Percentiles rank a stretch among this genome's conserved stretches.
These are phyloP conservation scores for Termitomyces sp. DNA, from an alignment of 768 basidiomycete genomes.

Conservation along the genomic window DNA sequence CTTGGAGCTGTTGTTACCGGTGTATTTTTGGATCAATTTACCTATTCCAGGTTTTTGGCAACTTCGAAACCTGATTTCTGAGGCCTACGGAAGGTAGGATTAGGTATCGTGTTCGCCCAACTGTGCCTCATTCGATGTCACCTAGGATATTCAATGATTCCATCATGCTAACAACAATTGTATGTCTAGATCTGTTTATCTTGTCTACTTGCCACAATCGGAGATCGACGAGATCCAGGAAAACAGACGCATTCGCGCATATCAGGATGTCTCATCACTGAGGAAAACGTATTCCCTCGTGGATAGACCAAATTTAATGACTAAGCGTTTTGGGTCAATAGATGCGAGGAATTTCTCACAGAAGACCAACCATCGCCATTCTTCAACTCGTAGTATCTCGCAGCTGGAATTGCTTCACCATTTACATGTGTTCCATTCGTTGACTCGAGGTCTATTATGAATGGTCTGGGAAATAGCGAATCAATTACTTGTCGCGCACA, in stretches of 20 bases:
- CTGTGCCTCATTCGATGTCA: not conserved
- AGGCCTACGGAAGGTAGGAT: too few species aligned
- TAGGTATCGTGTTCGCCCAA: too few species aligned
- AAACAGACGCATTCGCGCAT: not conserved
- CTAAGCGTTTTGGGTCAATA: conserved; percentile 27
- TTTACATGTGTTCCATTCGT: conserved; percentile 96
- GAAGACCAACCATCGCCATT: conserved; percentile 63
- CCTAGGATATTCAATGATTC: not conserved
- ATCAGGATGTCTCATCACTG: conserved; percentile 63
- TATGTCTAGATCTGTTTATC: not conserved
- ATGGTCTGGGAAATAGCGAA: conserved; percentile 56
- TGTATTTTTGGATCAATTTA: too few species aligned
- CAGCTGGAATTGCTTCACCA: conserved; percentile 74
- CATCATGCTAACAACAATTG: not conserved
- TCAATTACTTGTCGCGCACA: not conserved
- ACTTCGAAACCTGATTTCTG: too few species aligned
- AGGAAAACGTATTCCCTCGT: conserved; percentile 80
- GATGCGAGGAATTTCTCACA: not conserved
- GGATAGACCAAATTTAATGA: conserved; percentile 83
- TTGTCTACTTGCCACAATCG: not conserved
- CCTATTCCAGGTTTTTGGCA: too few species aligned
- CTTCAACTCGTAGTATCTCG: conserved; percentile 83
- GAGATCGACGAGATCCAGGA: not conserved
- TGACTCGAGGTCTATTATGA: conserved; percentile 97
- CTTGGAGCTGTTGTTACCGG: too few species aligned